A percentile compares a stretch with the other conserved stretches of the same genome.
Conservation (phyloP, 2,329 filamentous ascomycete species). For the Penicillium fuscoglaucum region DNA sequence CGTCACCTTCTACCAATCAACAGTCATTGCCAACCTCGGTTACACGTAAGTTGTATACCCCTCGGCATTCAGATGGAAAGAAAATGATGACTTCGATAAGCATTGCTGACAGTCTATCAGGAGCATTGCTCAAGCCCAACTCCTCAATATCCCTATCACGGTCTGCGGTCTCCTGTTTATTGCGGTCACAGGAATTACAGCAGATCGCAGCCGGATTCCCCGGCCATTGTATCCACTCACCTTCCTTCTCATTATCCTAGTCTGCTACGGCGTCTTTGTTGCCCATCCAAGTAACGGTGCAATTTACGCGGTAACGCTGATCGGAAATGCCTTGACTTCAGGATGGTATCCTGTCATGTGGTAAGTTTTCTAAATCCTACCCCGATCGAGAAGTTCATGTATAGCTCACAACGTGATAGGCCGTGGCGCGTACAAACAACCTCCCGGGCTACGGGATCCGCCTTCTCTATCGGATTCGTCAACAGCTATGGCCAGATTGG, state of each 20-base stretch:
- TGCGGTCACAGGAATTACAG: conserved; percentile 44
- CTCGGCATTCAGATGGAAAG: background rate
- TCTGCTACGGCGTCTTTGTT: conserved; percentile 49
- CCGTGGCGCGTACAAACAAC: conserved; percentile 54
- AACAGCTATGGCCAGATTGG: conserved; percentile 55
- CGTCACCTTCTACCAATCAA: conserved; percentile 47
- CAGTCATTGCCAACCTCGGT: conserved; percentile 44
- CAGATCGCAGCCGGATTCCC: conserved; percentile 47
- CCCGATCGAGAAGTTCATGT: background rate
- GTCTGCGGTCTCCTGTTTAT: conserved; percentile 47
- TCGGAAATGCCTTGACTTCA: conserved; percentile 46
- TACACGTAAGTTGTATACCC: conserved; percentile 39
- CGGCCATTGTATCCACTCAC: conserved; percentile 47
- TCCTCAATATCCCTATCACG: conserved; percentile 53
- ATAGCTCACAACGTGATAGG: conserved; percentile 20
- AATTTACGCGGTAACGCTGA: conserved; percentile 51
- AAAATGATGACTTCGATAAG: no score
- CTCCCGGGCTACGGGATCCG: conserved; percentile 49
- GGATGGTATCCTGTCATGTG: conserved; percentile 54
- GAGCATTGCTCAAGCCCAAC: conserved; percentile 49
- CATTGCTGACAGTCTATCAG: conserved; percentile 21
- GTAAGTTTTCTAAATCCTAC: background rate
- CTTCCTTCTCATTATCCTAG: conserved; percentile 47
- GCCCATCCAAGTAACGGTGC: conserved; percentile 49
- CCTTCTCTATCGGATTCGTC: conserved; percentile 53